These are phyloP conservation scores for Paramecium octaurelia DNA, from an alignment of 73 alveolate genomes.

Conservation along the genomic window DNA sequence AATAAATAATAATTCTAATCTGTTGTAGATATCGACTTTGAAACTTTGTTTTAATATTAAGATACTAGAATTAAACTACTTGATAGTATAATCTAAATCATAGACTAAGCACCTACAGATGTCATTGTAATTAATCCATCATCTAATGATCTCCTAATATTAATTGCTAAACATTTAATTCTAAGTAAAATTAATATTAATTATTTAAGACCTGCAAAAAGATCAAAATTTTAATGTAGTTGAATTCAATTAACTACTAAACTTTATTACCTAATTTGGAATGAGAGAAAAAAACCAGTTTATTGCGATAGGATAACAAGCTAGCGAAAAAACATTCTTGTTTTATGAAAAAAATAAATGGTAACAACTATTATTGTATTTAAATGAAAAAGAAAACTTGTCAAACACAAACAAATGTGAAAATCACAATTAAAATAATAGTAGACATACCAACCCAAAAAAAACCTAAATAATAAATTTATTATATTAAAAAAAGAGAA, in stretches of 20 bases:
- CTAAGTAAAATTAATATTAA: not conserved
- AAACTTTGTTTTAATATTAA: not conserved
- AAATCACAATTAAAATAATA: not conserved
- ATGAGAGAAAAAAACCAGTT: not conserved
- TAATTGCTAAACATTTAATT: not conserved
- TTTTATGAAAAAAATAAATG: slow-evolving; percentile 6
- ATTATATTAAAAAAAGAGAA: slow-evolving; percentile 19
- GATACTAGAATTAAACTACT: not conserved
- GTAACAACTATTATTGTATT: not conserved
- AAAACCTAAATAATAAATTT: not conserved
- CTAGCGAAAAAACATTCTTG: slow-evolving; percentile 37
- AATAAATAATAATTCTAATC: not conserved
- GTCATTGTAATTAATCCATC: not conserved
- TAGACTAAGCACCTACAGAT: not conserved
- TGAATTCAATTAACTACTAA: not conserved
- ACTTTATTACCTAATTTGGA: not conserved
- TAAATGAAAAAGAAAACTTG: not conserved
- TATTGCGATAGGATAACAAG: not conserved
- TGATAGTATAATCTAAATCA: not conserved
- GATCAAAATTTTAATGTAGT: not conserved
- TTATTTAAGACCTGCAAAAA: not conserved
- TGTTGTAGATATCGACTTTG: not conserved
- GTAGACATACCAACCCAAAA: not conserved
- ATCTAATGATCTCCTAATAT: not conserved
- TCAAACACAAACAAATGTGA: not conserved